Evolutionary conservation across 1,284 basidiomycete species (phyloP).

Genomic region (Porodaedalea pini): DNA sequence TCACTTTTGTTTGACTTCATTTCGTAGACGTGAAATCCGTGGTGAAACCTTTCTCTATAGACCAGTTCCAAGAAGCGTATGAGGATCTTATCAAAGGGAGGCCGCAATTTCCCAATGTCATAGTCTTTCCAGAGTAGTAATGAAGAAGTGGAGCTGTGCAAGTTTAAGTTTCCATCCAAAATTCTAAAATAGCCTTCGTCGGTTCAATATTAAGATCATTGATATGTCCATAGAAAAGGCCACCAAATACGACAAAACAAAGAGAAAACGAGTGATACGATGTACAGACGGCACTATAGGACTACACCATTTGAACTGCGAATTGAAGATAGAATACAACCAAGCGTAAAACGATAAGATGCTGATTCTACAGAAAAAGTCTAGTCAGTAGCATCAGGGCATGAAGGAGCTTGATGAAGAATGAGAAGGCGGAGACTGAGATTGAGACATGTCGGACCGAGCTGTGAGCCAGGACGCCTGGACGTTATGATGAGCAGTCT

Average conservation of each 20-base stretch:
- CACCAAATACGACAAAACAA: no score
- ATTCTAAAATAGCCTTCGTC: no score
- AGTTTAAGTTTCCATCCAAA: no score
- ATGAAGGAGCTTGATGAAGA: slow-evolving; percentile 13
- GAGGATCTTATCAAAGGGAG: slow-evolving; percentile 23
- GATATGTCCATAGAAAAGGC: no score
- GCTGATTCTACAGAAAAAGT: not conserved
- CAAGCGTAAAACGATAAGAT: not conserved
- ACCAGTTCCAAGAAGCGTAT: slow-evolving; percentile 25
- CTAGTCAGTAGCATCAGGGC: not conserved
- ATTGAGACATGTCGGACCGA: slow-evolving; percentile 9
- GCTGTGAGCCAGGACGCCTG: not conserved
- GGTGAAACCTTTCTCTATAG: slow-evolving; percentile 24
- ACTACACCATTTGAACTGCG: no score
- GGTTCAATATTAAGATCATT: no score
- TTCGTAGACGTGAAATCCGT: slow-evolving; percentile 26
- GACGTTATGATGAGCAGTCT: not conserved
- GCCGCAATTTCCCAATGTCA: slow-evolving; percentile 27
- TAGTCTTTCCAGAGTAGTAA: slow-evolving; percentile 22
- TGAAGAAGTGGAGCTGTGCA: no score
- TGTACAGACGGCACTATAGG: no score
- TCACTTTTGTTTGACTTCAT: not conserved
- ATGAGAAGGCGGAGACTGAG: slow-evolving; percentile 16
- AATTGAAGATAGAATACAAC: no score
- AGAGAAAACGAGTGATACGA: no score